Base-by-base conservation (phyloP, 371 early-diverging fungal species). In the Spiromyces aspiralis region DNA sequence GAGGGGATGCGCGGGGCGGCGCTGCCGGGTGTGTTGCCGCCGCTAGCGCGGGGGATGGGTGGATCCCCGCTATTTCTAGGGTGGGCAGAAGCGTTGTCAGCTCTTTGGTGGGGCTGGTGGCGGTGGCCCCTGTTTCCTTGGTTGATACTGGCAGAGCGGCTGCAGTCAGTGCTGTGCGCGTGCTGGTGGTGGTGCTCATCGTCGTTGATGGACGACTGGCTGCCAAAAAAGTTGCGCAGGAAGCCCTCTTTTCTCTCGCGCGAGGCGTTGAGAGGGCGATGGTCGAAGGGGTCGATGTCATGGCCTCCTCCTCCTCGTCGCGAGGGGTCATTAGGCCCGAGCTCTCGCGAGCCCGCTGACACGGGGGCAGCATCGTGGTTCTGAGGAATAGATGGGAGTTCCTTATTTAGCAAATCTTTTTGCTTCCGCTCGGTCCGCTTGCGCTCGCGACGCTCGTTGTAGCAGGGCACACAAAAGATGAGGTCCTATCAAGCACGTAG, bases 381-480 rank as follows among this genome's bases (percentile, higher is more conserved):
- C 10, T 43, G 23, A 2, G 70, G 70, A 45, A 70, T 41, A 24
- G 61, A 57, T 0, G 70, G 70, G 28, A 70, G 53, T 51, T 59
- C 54, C 42, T 70, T 70, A 25, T 70, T 63, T 47, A 59, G 57
- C 21, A 53, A 19, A 41, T 64, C 60, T 16, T 64, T 43, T 26
- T 64, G 55, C 26, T 58, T 52, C 20, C 55, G 51, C 1, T 64
- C 59, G 3, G 65, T 57, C 56, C 58, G 60, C 42, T 70, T 70
- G 12, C 59, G 52, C 44, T 68, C 70, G 13, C 66, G 50, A n/a
- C 70, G 61, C 52, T 67, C 67, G 13, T 51, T 60, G 47, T 70
- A 73, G 47, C 73, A 73, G 19, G 26, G 27, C 20, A 70, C 70
- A 27, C 71, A 71, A 45, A 68, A 73, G 1, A 69, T 70, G n/a